Conservation (phyloP, 495 filamentous ascomycete species). For the Cercophora newfieldiana region DNA sequence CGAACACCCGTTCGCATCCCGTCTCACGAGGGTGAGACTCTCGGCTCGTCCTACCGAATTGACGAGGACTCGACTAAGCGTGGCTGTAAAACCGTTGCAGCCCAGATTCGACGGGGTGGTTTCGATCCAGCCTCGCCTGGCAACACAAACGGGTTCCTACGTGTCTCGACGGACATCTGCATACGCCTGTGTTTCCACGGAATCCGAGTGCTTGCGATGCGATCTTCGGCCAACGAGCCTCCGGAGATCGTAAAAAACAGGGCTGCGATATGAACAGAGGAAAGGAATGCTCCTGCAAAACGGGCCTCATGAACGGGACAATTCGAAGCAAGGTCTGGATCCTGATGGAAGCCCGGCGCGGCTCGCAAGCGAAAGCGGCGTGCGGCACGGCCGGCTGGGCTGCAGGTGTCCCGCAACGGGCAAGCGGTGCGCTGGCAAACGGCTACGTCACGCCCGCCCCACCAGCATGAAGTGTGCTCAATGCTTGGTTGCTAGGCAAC, state of each 20-base stretch:
- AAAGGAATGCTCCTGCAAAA: not conserved
- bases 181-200: conserved; percentile 1
- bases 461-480: not conserved
- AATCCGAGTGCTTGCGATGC: not conserved
- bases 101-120: not conserved
- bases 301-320: not conserved
- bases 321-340: not conserved
- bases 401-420: not conserved
- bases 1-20: not conserved
- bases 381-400: not conserved
- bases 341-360: not conserved
- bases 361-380: not conserved
- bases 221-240: not conserved
- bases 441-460: conserved; percentile 16
- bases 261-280: not conserved
- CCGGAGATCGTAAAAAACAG: not conserved
- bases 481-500: conserved; percentile 14
- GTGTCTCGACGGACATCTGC: conserved; percentile 1
- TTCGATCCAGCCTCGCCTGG: not conserved
- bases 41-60: not conserved
- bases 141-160: not conserved
- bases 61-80: not conserved
- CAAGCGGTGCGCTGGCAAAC: conserved; percentile 14
- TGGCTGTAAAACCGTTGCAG: not conserved
- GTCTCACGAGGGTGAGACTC: not conserved